A percentile compares a stretch with the other conserved stretches of the same genome.
Evolutionary conservation across 2,329 filamentous ascomycete genomes (phyloP).

Genomic region (Claviceps sp.): DNA sequence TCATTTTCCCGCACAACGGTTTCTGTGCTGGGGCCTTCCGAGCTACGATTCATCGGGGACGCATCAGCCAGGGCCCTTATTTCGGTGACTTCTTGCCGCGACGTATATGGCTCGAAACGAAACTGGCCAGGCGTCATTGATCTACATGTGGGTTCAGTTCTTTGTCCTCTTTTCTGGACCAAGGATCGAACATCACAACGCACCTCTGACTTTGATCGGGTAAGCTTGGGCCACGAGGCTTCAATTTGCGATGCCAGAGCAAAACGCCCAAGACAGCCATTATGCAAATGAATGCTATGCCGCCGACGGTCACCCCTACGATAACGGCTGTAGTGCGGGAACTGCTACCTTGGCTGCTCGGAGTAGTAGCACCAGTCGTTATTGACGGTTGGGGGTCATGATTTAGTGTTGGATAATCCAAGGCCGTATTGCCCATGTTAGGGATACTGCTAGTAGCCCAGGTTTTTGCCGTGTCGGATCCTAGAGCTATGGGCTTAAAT

Average conservation of each 20-base stretch:
- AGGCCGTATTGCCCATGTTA: not conserved
- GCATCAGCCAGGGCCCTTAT: not conserved
- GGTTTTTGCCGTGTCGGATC: conserved; percentile 11
- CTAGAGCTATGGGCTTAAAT: conserved; percentile 28
- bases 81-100: conserved; percentile 15
- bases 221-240: not conserved
- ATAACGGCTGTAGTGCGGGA: conserved; percentile 33
- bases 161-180: not conserved
- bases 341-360: conserved; percentile 13
- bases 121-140: conserved; percentile 14
- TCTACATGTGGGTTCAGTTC: conserved; percentile 14
- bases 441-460: conserved; percentile 2
- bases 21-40: conserved; percentile 4
- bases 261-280: conserved; percentile 29
- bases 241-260: conserved; percentile 24
- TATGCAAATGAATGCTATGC: conserved; percentile 31
- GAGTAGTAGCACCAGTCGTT: conserved; percentile 13
- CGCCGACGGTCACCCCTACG: conserved; percentile 40
- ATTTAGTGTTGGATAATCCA: not conserved
- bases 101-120: conserved; percentile 17
- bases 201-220: conserved; percentile 27
- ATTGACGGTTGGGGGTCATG: conserved; percentile 7
- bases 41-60: conserved; percentile 6
- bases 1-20: not conserved
- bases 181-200: conserved; percentile 5